Percentiles rank a stretch among this genome's conserved stretches.
Conservation (phyloP, 169 alveolate species). For the Cryptosporidium ubiquitum region DNA sequence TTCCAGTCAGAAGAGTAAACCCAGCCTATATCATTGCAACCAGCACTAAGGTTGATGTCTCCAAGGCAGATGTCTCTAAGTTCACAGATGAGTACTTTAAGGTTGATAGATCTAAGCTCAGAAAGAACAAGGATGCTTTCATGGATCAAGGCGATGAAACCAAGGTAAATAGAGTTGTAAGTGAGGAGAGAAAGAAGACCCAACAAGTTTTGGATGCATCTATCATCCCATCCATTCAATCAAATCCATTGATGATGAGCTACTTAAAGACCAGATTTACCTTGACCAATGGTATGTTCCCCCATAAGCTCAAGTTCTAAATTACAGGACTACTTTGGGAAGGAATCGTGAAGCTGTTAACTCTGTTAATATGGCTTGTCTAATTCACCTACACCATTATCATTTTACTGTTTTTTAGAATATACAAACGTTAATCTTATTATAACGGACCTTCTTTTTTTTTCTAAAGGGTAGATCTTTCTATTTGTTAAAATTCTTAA, state of each 20-base stretch:
- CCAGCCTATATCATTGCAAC: slow-evolving; percentile 96
- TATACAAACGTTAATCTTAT: slow-evolving; percentile 12
- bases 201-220: slow-evolving; percentile 83
- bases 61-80: slow-evolving; percentile 82
- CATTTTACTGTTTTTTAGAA: slow-evolving; percentile 23
- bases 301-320: slow-evolving; percentile 92
- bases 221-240: slow-evolving; percentile 79
- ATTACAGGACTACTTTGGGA: background rate
- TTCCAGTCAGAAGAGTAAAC: slow-evolving; percentile 96
- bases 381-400: background rate
- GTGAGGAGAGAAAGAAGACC: slow-evolving; percentile 75
- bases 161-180: slow-evolving; percentile 67
- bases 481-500: too few relatives aligned
- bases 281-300: slow-evolving; percentile 89
- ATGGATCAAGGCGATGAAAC: slow-evolving; percentile 82
- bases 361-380: slow-evolving; percentile 7
- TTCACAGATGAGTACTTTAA: slow-evolving; percentile 83
- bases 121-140: slow-evolving; percentile 80
- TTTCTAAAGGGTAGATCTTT: too few relatives aligned
- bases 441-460: background rate
- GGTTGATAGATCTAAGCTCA: slow-evolving; percentile 61
- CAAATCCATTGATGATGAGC: slow-evolving; percentile 79
- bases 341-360: background rate
- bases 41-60: slow-evolving; percentile 89
- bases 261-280: slow-evolving; percentile 91